A percentile compares a stretch with the other conserved stretches of the same genome.
phyloP scores from a whole-genome alignment of 2,329 filamentous ascomycete species.

The Samsoniella hepiali region DNA sequence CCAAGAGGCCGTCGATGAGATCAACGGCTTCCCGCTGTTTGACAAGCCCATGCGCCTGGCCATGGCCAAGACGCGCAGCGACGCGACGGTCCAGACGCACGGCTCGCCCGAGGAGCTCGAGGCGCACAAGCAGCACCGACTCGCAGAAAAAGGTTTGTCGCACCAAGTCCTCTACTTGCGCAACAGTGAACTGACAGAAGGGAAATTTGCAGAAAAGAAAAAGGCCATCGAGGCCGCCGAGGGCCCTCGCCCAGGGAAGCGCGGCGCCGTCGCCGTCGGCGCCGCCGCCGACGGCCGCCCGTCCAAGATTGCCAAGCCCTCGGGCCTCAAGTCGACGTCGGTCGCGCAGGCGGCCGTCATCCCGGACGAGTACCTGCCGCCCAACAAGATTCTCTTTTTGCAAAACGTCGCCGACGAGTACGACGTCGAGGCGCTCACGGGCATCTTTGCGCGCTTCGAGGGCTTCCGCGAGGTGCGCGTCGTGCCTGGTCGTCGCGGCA shows the following conservation, averaged over 20 bases:
- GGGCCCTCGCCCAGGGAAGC: conserved; percentile 73
- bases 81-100: conserved; percentile 75
- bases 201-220: conserved; percentile 56
- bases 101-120: conserved; percentile 82
- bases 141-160: conserved; percentile 90
- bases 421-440: conserved; percentile 73
- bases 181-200: neutral
- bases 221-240: conserved; percentile 79
- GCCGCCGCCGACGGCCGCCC: conserved; percentile 53
- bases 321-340: conserved; percentile 72
- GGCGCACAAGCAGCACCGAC: conserved; percentile 74
- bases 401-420: conserved; percentile 88
- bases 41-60: conserved; percentile 85
- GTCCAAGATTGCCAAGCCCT: conserved; percentile 58
- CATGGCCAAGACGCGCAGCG: conserved; percentile 77
- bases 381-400: conserved; percentile 94
- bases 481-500: conserved; percentile 80
- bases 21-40: conserved; percentile 90
- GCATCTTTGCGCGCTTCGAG: conserved; percentile 84
- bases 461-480: conserved; percentile 90
- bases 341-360: conserved; percentile 68
- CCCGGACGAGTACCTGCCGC: conserved; percentile 95
- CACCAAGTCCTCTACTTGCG: neutral
- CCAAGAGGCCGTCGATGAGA: conserved; percentile 75
- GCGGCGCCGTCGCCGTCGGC: conserved; percentile 44